Percentiles rank a stretch among this genome's conserved stretches.
These are phyloP conservation scores for Cercospora zeae-maydis DNA, from an alignment of 2,329 filamentous ascomycete species.

Conservation along the genomic window DNA sequence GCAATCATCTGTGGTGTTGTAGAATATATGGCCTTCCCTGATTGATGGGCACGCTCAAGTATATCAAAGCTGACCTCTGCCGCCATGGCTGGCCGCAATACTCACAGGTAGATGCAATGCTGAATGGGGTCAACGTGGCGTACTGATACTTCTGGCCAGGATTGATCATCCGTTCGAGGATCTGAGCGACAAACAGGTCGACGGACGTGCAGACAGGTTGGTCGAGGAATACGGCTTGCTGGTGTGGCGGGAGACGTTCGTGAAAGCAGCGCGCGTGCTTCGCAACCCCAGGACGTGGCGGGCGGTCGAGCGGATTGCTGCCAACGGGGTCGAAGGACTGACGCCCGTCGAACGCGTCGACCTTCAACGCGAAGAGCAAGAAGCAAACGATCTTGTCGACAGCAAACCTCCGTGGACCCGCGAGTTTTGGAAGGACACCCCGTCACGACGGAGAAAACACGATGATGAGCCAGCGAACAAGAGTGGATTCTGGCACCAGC, in stretches of 20 bases:
- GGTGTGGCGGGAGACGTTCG: background rate
- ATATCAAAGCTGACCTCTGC: background rate
- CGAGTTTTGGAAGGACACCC: background rate
- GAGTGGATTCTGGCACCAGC: constrained; percentile 30
- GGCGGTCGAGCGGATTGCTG: constrained; percentile 26
- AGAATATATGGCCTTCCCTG: background rate
- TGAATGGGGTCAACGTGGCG: background rate
- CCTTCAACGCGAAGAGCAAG: constrained; percentile 2
- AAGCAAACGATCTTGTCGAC: background rate
- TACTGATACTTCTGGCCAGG: background rate
- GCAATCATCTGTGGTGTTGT: background rate
- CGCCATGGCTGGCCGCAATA: background rate
- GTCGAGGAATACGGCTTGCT: background rate
- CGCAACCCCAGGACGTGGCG: constrained; percentile 29
- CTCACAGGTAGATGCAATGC: background rate
- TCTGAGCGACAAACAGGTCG: background rate
- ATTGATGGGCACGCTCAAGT: background rate
- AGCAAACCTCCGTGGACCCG: constrained; percentile 5
- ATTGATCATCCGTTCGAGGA: constrained; percentile 7
- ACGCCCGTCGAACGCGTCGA: constrained; percentile 4
- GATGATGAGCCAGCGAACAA: background rate
- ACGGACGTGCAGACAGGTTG: background rate
- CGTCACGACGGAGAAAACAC: background rate
- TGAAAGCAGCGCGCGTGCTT: constrained; percentile 26
- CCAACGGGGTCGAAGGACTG: constrained; percentile 26